Conservation (phyloP, 2,329 filamentous ascomycete genomes). For the Claviceps citrina region DNA sequence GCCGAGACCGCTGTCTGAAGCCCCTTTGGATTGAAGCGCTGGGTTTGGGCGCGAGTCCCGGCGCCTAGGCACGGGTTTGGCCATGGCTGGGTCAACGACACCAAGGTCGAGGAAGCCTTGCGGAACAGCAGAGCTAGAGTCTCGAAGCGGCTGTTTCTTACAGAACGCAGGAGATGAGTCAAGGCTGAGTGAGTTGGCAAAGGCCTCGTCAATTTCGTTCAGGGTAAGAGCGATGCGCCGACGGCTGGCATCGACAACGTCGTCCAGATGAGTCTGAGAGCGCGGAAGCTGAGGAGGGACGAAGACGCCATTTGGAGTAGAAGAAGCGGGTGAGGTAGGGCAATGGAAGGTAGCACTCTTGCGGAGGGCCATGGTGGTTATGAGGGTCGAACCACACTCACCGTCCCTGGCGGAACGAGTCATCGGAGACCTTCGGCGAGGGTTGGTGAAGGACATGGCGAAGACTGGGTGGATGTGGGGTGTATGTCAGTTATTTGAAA, state of each 20-base stretch:
- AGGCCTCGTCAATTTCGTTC: conserved; percentile 47
- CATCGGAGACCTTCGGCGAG: conserved; percentile 30
- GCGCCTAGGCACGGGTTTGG: conserved; percentile 26
- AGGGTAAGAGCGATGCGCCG: conserved; percentile 54
- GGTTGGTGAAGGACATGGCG: conserved; percentile 33
- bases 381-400: conserved; percentile 20
- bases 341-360: conserved; percentile 57
- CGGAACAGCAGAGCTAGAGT: conserved; percentile 45
- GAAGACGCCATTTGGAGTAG: conserved; percentile 30
- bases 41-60: conserved; percentile 38
- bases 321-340: conserved; percentile 18
- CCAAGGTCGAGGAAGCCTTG: conserved; percentile 42
- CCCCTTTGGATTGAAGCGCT: conserved; percentile 45
- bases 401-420: conserved; percentile 21
- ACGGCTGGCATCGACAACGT: conserved; percentile 53
- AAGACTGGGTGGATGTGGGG: background rate
- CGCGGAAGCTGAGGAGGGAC: conserved; percentile 43
- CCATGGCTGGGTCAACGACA: conserved; percentile 35
- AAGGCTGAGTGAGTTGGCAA: conserved; percentile 31
- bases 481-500: no score
- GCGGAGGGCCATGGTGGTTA: conserved; percentile 34
- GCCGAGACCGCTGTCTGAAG: conserved; percentile 77
- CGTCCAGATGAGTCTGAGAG: conserved; percentile 54
- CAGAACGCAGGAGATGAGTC: conserved; percentile 21
- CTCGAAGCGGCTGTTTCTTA: conserved; percentile 24